These are phyloP conservation scores for Talaromyces proteolyticus DNA, from an alignment of 495 filamentous ascomycete genomes.

Conservation along the genomic window DNA sequence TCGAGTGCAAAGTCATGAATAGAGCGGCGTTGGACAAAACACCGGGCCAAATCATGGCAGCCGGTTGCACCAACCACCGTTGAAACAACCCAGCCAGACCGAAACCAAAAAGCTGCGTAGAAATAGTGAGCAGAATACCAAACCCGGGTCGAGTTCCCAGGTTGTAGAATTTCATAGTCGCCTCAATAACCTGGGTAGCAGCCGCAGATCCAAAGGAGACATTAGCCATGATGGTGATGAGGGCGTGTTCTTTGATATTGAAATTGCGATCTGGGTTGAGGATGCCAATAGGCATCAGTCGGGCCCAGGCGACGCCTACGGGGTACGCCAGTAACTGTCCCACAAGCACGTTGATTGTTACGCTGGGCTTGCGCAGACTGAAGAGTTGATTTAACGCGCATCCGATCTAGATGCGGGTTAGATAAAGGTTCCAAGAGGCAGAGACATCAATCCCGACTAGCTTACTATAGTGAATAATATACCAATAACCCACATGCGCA, in stretches of 20 bases:
- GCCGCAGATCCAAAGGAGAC: conserved; percentile 59
- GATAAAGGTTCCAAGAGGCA: background rate
- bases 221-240: conserved; percentile 70
- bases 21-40: conserved; percentile 84
- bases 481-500: conserved; percentile 69
- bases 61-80: conserved; percentile 61
- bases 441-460: background rate
- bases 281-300: conserved; percentile 45
- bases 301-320: conserved; percentile 55
- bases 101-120: conserved; percentile 69
- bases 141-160: conserved; percentile 63
- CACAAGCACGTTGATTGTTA: conserved; percentile 60
- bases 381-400: conserved; percentile 70
- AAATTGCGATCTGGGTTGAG: conserved; percentile 67
- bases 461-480: conserved; percentile 54
- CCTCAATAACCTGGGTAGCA: conserved; percentile 64
- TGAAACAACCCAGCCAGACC: conserved; percentile 61
- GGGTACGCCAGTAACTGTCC: conserved; percentile 69
- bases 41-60: conserved; percentile 89
- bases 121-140: conserved; percentile 61
- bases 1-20: conserved; percentile 79
- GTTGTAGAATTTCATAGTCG: conserved; percentile 61
- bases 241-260: conserved; percentile 74
- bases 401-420: conserved; percentile 32
- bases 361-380: conserved; percentile 52